Percentiles rank a stretch among this genome's conserved stretches.
Evolutionary conservation across 176 grass and related monocot species (phyloP).

Genomic region (Carex myosuroides): DNA sequence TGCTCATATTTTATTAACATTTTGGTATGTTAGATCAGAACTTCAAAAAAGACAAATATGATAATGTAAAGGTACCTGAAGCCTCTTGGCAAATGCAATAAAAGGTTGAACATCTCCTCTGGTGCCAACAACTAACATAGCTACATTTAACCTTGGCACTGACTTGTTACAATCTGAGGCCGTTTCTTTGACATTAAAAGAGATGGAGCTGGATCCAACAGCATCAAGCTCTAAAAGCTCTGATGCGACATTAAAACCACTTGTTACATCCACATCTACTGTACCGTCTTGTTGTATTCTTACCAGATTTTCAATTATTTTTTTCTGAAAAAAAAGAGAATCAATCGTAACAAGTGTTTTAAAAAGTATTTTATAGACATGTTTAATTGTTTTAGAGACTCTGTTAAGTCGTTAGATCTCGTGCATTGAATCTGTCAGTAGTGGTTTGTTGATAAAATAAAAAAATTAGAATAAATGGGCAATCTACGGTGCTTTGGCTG

Average conservation of each 20-base stretch:
- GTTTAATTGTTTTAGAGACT: neutral
- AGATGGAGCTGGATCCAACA: slow-evolving; percentile 34
- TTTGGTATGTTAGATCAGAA: neutral
- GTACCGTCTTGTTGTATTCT: slow-evolving; percentile 87
- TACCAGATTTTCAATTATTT: slow-evolving; percentile 63
- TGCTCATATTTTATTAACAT: neutral
- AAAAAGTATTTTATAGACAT: slow-evolving; percentile 7
- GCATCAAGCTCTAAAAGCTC: slow-evolving; percentile 89
- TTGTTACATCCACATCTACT: slow-evolving; percentile 62
- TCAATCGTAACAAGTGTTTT: slow-evolving; percentile 1
- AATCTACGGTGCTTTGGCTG: neutral
- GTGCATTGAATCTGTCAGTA: neutral
- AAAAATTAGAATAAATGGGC: neutral
- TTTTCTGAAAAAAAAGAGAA: slow-evolving; percentile 63
- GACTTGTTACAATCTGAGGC: slow-evolving; percentile 50
- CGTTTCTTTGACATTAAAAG: slow-evolving; percentile 27
- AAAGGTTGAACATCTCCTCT: slow-evolving; percentile 98
- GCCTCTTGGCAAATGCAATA: slow-evolving; percentile 91
- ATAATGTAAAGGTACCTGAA: slow-evolving; percentile 57
- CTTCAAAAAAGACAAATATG: neutral
- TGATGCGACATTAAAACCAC: slow-evolving; percentile 57
- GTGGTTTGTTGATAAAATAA: neutral
- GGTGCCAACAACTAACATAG: slow-evolving; percentile 95
- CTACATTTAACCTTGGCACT: slow-evolving; percentile 91
- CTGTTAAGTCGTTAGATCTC: neutral